Base-by-base conservation (phyloP, 768 basidiomycete genomes). In the Mycena rosella region DNA sequence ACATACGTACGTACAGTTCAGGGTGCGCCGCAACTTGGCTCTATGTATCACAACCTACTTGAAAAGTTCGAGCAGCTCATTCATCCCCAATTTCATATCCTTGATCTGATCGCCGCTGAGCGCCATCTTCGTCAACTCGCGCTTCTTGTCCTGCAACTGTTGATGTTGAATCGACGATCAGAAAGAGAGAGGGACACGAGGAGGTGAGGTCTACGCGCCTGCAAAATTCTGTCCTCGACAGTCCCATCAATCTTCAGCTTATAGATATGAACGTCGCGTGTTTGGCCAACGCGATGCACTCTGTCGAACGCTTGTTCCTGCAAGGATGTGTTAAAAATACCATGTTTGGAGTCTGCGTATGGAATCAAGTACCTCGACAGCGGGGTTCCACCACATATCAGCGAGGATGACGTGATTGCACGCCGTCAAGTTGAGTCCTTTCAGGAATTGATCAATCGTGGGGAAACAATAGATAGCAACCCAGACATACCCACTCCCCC, bases 331-430 rank as follows among this genome's bases (percentile, higher is more conserved):
- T 18, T 36, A 15, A 47, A 3, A 38, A 14, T 47, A 5, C 42
- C 13, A 34, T 30, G 47, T 55, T 42, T 48, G 52, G 36, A 51
- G 20, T 54, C 53, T 60, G 18, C 45, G 48, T n/a, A 32, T 36
- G 29, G 10, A 22, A 26, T 22, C 15, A 36, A 8, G 34, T 26
- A 92, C 91, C 79, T 94, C 93, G 5, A 94, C 83, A 0, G 92
- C 94, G 15, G 94, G 94, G 76, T 95, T 93, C 95, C 96, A 98
- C 96, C 96, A 98, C 70, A 96, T 81, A 76, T 98, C 97, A 59
- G 95, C 88, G 5, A 98, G 85, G 71, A 98, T 92, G 36, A 98
- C 96, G 71, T 96, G 94, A 76, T 96, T 97, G 79, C 97, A 98
- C 32, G 90, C 91, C 0, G 95, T 96, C 75, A 98, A 76, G 76